A percentile compares a stretch with the other conserved stretches of the same genome.
Conservation (phyloP, 257 asterid species). For the Agastache rugosa region DNA sequence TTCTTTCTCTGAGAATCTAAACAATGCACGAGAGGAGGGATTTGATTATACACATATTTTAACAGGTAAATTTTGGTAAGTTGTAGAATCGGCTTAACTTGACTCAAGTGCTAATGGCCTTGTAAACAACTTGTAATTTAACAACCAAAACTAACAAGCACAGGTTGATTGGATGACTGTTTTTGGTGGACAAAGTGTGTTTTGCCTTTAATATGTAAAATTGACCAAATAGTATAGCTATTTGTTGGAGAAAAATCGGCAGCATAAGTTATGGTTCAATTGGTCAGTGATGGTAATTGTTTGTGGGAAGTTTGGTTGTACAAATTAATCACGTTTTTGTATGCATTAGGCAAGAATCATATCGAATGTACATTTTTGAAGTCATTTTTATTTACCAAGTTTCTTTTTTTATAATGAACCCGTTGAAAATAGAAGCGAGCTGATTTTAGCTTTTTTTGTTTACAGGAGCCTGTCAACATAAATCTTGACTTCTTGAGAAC, state of each 20-base stretch:
- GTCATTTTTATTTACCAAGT: no score
- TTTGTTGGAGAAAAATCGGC: background rate
- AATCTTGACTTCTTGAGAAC: no score
- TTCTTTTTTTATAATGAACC: no score
- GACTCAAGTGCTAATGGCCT: background rate
- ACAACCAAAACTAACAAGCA: background rate
- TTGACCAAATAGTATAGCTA: background rate
- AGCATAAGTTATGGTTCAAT: background rate
- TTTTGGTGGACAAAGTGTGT: background rate
- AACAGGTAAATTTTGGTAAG: background rate
- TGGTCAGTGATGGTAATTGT: background rate
- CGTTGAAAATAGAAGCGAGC: no score
- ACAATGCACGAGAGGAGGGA: conserved; percentile 9
- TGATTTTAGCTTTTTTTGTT: no score
- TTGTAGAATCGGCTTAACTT: background rate
- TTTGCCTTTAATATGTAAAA: background rate
- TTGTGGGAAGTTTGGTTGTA: no score
- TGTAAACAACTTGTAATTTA: background rate
- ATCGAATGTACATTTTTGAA: background rate
- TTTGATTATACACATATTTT: background rate
- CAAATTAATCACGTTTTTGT: background rate
- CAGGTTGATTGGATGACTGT: background rate
- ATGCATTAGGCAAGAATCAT: background rate
- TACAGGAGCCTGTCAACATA: no score
- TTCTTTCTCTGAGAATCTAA: background rate